Base-by-base conservation (phyloP, 257 asterid genomes). In the Penstemon eatonii region DNA sequence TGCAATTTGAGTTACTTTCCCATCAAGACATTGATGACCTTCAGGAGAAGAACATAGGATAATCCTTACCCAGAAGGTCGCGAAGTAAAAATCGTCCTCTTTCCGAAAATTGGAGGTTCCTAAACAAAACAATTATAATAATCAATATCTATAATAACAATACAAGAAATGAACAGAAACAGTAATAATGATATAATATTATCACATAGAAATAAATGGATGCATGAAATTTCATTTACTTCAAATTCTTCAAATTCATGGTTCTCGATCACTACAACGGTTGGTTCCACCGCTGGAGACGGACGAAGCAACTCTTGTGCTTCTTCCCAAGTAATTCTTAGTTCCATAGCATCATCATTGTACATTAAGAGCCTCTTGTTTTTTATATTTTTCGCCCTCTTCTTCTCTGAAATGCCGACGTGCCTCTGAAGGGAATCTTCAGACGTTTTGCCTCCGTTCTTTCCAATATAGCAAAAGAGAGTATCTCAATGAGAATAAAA, bases 91-190 rank as follows among this genome's bases (percentile, higher is more conserved):
- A 84, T 57, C 8, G 96, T 89, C 87, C 78, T 83, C 90, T 94
- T 94, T 55, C 97, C 99, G 56, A 94, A 83, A 59, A 94, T 68
- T 0, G 99, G 99, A 58, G 99, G 97, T 77, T 91, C 97, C 99
- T 94, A 3, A 58, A 63, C 55, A 25, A 63, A 64, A 71, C 15
- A 8, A 44, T 38, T 74, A 53, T 7, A 70, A 67, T 67, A 38
- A 79, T 47, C 19, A 50, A 25, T 5, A 33, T 25, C 33, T 43
- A 70, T 19, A 18, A 68, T 56, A n/a, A 15, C 18, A 49, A 3
- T 13, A 11, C n/a, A 1, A 49, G n/a, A 49, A 3, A 49, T 12
- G 3, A 8, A 10, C n/a, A 13, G n/a, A 49, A 12, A 11, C n/a
- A 9, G 11, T 49, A 49, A 12, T 13, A 49, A 49, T 6, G 0